phyloP scores from a whole-genome alignment of 257 asterid genomes.

The Penstemon newberryi region DNA sequence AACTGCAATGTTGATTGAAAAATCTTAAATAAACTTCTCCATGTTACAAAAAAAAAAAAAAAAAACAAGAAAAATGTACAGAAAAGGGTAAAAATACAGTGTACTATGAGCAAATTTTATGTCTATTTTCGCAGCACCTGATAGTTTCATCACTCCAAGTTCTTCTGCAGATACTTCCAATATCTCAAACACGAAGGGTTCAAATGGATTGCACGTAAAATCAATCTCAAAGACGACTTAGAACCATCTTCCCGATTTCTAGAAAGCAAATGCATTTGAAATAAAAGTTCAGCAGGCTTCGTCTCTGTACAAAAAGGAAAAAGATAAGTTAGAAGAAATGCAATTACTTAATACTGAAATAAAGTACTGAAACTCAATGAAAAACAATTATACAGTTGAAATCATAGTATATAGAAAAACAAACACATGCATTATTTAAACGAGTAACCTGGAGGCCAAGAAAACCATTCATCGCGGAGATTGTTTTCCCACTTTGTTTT shows the following conservation, averaged over 20 bases:
- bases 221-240: constrained; percentile 43
- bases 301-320: constrained; percentile 48
- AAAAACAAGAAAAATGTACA: no score
- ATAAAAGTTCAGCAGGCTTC: constrained; percentile 81
- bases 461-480: constrained; percentile 74
- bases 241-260: constrained; percentile 34
- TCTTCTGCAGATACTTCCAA: constrained; percentile 68
- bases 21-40: no score
- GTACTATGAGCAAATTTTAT: no score
- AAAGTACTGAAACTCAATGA: background rate
- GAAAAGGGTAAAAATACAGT: no score
- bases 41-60: no score
- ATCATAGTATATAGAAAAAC: constrained; percentile 3
- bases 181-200: constrained; percentile 86
- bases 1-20: no score
- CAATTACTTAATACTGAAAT: background rate
- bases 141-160: constrained; percentile 3
- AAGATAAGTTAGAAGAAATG: constrained; percentile 5
- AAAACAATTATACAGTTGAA: constrained; percentile 9
- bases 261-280: constrained; percentile 82
- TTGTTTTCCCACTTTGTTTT: constrained; percentile 66
- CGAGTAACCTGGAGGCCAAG: constrained; percentile 82
- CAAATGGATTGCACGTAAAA: constrained; percentile 73
- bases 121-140: background rate
- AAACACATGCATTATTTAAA: constrained; percentile 1